Evolutionary conservation across 2,329 filamentous ascomycete genomes (phyloP), one percentile per base, ranked within the genome.

Genomic region (Ustilaginoidea virens): DNA sequence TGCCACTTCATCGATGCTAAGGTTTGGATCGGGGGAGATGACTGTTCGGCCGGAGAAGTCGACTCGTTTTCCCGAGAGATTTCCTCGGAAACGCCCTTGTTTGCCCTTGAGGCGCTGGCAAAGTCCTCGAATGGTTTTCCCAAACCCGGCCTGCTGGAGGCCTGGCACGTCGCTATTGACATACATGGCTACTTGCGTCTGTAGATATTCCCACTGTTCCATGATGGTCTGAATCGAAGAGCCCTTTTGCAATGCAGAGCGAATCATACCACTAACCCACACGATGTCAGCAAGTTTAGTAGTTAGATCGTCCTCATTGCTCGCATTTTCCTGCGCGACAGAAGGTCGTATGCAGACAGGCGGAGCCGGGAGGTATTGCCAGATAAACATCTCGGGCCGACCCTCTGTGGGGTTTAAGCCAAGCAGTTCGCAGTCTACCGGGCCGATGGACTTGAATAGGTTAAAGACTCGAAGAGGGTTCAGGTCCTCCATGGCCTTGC

Each of bases 161-260:
- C 87, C 87, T 0, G 90, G 90, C 3, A 92, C 76, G 43, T 94
- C 86, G 38, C 86, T 93, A 58, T 98, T 96, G 51, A 98, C 87
- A 50, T 98, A 96, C 66, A 96, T 85, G 35, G 87, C 90, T 35
- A 96, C 80, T 46, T 96, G 86, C 7, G 93, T 67, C 47, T 96
- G 87, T 35, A 98, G 61, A 45, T 87, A 96, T 47, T 98, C 90
- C 90, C 90, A 98, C 43, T 93, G 85, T 49, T 98, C 90, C 75
- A 96, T 92, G 32, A 96, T 80, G 1, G 82, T 92, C 39, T 80
- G 72, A 2, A 98, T 68, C 0, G 83, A 74, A 10, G 86, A 80
- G 7, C 87, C 87, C 40, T 83, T 85, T 35, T 78, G 67, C 11
- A 96, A 54, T 0, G 83, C 82, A 14, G 81, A 79, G 28, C 80